Evolutionary conservation across 495 filamentous ascomycete genomes (phyloP).

Genomic region (Aspergillus haitiensis): DNA sequence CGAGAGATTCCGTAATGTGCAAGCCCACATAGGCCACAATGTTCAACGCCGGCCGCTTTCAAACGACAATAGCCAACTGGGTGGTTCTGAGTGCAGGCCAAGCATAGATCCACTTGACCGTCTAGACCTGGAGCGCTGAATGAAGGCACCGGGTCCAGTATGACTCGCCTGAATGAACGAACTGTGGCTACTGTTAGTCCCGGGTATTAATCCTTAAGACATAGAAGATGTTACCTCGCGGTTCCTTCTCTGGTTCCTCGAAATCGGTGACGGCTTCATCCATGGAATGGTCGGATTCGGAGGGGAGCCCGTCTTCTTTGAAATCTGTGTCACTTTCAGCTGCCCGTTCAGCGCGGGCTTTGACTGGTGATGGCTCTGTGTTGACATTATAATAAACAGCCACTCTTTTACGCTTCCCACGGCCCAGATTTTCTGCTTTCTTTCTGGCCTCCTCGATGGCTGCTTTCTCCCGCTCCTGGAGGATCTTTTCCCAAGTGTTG

Average conservation of each 20-base stretch:
- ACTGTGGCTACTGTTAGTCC: slow-evolving; percentile 23
- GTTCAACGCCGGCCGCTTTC: slow-evolving; percentile 59
- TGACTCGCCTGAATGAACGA: slow-evolving; percentile 44
- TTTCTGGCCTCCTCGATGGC: slow-evolving; percentile 66
- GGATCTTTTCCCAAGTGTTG: slow-evolving; percentile 85
- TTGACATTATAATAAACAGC: slow-evolving; percentile 39
- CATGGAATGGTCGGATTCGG: slow-evolving; percentile 29
- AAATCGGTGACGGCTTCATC: slow-evolving; percentile 22
- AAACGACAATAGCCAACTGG: slow-evolving; percentile 58
- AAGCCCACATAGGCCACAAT: slow-evolving; percentile 66
- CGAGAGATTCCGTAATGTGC: slow-evolving; percentile 60
- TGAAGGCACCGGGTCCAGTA: slow-evolving; percentile 17
- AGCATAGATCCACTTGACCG: slow-evolving; percentile 51
- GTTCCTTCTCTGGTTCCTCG: slow-evolving; percentile 12
- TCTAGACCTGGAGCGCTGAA: slow-evolving; percentile 37
- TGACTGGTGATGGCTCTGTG: slow-evolving; percentile 27
- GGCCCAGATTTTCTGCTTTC: slow-evolving; percentile 69
- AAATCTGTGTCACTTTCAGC: slow-evolving; percentile 42
- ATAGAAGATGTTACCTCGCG: slow-evolving; percentile 25
- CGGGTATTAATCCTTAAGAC: background rate
- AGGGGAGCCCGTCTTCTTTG: slow-evolving; percentile 22
- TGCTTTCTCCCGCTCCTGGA: slow-evolving; percentile 75
- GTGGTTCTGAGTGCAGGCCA: slow-evolving; percentile 56
- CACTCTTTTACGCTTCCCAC: slow-evolving; percentile 68
- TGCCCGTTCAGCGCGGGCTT: slow-evolving; percentile 27